Conservation (phyloP, 805 yeast species). For the Kuraishia piskuri region DNA sequence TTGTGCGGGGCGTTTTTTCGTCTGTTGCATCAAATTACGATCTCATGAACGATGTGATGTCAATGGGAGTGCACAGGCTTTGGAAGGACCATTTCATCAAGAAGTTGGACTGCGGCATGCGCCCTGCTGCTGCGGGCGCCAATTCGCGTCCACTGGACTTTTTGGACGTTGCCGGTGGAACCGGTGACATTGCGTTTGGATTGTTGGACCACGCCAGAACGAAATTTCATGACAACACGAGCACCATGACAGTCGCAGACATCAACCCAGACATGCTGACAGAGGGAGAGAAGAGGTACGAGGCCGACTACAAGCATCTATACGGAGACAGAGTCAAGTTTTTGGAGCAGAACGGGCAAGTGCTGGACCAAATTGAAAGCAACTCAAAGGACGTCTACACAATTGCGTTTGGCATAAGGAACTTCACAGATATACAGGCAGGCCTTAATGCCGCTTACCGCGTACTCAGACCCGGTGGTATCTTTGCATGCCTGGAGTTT, state of each 20-base stretch:
- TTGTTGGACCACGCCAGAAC: conserved; percentile 82
- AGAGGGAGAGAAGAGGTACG: conserved; percentile 84
- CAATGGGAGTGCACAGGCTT: conserved; percentile 85
- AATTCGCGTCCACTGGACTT: conserved; percentile 65
- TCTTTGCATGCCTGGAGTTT: conserved; percentile 93
- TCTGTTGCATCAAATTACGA: conserved; percentile 94
- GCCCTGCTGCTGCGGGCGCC: conserved; percentile 55
- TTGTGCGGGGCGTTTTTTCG: conserved; percentile 83
- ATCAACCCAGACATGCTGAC: conserved; percentile 93
- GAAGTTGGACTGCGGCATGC: conserved; percentile 84
- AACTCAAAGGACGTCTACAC: conserved; percentile 93
- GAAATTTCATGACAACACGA: conserved; percentile 62
- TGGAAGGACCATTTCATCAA: conserved; percentile 92
- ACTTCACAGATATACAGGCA: conserved; percentile 89
- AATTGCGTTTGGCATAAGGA: conserved; percentile 94
- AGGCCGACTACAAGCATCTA: conserved; percentile 31
- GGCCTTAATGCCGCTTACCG: conserved; percentile 94
- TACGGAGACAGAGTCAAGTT: conserved; percentile 55
- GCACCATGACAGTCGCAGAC: conserved; percentile 87
- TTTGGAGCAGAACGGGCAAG: conserved; percentile 89
- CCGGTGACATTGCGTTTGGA: conserved; percentile 97
- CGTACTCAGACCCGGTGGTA: conserved; percentile 94
- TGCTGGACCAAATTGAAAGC: conserved; percentile 72
- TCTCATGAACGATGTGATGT: conserved; percentile 97
- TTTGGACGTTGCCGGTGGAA: conserved; percentile 97